These are phyloP conservation scores for Chimonanthus praecox DNA, from an alignment of 164 flowering plant species.

Conservation along the genomic window DNA sequence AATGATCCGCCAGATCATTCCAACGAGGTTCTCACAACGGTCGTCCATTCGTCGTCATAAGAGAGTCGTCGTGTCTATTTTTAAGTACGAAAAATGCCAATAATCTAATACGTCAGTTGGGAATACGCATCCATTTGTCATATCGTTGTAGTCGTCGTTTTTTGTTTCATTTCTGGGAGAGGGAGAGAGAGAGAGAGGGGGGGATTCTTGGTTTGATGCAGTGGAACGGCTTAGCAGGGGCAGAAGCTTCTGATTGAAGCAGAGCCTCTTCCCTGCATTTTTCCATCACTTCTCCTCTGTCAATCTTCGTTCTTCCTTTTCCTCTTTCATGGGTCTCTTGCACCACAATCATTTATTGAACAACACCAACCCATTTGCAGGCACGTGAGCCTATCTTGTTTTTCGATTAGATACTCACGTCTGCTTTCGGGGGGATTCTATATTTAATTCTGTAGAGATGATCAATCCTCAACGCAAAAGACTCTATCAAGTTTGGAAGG, in stretches of 20 bases:
- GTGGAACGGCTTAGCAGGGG: neutral
- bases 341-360: neutral
- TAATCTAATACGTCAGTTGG: no score
- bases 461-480: constrained; percentile 1
- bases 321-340: neutral
- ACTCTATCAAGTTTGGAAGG: constrained; percentile 15
- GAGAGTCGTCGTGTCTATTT: no score
- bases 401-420: neutral
- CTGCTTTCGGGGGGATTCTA: neutral
- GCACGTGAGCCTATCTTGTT: neutral
- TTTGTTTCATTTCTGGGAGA: no score
- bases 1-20: no score
- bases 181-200: neutral
- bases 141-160: no score
- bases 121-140: no score
- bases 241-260: neutral
- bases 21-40: no score
- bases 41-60: no score
- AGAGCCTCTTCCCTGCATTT: neutral
- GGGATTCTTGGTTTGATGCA: neutral
- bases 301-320: neutral
- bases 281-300: neutral
- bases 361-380: neutral
- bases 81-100: no score
- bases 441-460: neutral